Conservation (phyloP, 148 eudicot genomes). For the Diospyros lotus region DNA sequence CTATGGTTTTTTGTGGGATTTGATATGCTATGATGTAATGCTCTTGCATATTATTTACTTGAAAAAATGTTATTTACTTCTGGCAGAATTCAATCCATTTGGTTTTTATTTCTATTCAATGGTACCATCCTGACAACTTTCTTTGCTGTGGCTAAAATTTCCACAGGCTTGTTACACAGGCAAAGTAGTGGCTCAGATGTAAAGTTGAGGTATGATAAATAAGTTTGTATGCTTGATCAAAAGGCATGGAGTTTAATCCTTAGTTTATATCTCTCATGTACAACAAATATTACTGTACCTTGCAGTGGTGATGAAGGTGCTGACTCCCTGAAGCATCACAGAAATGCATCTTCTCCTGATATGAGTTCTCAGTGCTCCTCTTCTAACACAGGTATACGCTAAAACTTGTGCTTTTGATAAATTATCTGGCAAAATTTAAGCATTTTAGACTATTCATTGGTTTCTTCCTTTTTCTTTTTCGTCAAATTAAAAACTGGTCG, state of each 20-base stretch:
- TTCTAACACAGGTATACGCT: too few relatives aligned
- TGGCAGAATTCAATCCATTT: neutral
- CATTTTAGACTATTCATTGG: too few relatives aligned
- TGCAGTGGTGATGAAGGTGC: too few relatives aligned
- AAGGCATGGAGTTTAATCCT: neutral
- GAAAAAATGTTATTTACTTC: neutral
- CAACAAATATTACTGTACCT: too few relatives aligned
- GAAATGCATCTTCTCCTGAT: too few relatives aligned
- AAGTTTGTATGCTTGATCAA: slow-evolving; percentile 1
- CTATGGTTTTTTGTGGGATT: neutral
- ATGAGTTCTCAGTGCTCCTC: too few relatives aligned
- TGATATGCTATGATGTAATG: neutral
- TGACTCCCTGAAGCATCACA: too few relatives aligned
- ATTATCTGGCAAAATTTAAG: too few relatives aligned
- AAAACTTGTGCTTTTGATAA: too few relatives aligned
- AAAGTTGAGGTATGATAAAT: slow-evolving; percentile 47
- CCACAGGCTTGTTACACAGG: slow-evolving; percentile 48
- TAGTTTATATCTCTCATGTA: neutral
- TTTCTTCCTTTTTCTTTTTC: too few relatives aligned
- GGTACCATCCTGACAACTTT: neutral
- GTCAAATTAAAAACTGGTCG: too few relatives aligned
- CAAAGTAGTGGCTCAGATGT: slow-evolving; percentile 43
- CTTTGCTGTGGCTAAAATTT: slow-evolving; percentile 13
- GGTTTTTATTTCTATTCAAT: neutral
- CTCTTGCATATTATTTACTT: too few relatives aligned